Evolutionary conservation across 2,329 filamentous ascomycete species (phyloP), one percentile per base, ranked within the genome.

Genomic region (Cyclaneusma minus): DNA sequence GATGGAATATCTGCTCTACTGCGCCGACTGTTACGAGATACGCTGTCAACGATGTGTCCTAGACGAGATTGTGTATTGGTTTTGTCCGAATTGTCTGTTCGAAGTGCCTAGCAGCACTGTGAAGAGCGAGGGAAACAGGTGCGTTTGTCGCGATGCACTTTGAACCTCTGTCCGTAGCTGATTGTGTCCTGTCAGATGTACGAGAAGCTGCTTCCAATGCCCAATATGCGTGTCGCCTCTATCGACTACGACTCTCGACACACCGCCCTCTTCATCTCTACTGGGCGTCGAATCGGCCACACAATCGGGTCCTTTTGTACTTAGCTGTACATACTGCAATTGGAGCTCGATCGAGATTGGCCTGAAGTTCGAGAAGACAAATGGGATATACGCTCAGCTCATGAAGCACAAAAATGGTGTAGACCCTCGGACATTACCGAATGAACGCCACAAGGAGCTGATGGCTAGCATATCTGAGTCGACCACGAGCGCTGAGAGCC

Each of bases 1-100:
- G 1, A 72, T 94, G 22, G 87, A 95, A 45, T 76, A 94, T 47
- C 68, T 98, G 14, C 66, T 95, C 21, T 98, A 92, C 58, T 98
- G 89, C 58, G 87, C 93, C 48, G 89, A 95, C 49, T 98, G 89
- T 51, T 83, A 92, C 48, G 79, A 93, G 52, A 92, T 95, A 35
- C 79, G 89, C 39, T 98, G 89, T 48, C 81, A 83, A 5, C 66
- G 84, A 55, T 98, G 89, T 46, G 80, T 91, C 28, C 69, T 76
- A 24, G 89, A 98, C 48, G 89, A 98, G 55, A 84, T 93, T 29
- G 74, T 92, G 24, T 89, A 82, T 28, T 94, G 84, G 63, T 98
- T 82, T 53, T 98, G 89, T 44, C 89, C 89, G 4, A 87, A 73
- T 48, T 98, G 89, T 49, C 56, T 98, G 30, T 95, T 98, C 44